phyloP scores from a whole-genome alignment of 495 filamentous ascomycete genomes.

The Xylaria acuta region DNA sequence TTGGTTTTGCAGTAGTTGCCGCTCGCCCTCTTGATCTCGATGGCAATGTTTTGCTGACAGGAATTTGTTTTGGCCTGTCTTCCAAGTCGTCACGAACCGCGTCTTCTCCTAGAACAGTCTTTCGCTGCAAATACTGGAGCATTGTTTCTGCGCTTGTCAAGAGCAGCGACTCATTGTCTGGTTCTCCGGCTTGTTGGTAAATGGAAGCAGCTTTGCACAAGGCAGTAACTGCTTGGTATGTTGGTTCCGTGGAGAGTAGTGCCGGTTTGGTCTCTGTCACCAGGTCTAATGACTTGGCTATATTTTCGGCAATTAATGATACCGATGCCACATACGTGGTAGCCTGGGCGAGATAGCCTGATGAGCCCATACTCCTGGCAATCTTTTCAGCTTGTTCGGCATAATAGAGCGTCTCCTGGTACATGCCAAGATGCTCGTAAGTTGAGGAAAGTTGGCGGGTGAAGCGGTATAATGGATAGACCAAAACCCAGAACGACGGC shows the following conservation, averaged over 20 bases:
- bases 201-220: conserved; percentile 52
- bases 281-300: conserved; percentile 66
- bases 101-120: conserved; percentile 1
- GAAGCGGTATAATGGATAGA: conserved; percentile 71
- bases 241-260: conserved; percentile 50
- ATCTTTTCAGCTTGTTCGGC: conserved; percentile 83
- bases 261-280: conserved; percentile 57
- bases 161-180: conserved; percentile 46
- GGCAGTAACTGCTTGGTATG: conserved; percentile 53
- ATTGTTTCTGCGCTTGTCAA: conserved; percentile 48
- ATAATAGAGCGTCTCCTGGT: conserved; percentile 90
- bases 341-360: conserved; percentile 60
- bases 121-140: conserved; percentile 37
- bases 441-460: conserved; percentile 74
- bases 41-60: conserved; percentile 46
- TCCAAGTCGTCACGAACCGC: conserved; percentile 42
- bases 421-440: conserved; percentile 83
- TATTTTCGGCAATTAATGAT: conserved; percentile 66
- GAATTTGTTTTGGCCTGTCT: conserved; percentile 55
- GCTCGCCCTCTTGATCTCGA: conserved; percentile 30
- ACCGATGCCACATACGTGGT: conserved; percentile 67
- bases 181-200: conserved; percentile 48
- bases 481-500: conserved; percentile 80
- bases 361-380: conserved; percentile 69
- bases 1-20: conserved; percentile 32